A percentile compares a stretch with the other conserved stretches of the same genome.
phyloP scores from a whole-genome alignment of 2,329 filamentous ascomycete species.

The Pezicula neosporulosa region DNA sequence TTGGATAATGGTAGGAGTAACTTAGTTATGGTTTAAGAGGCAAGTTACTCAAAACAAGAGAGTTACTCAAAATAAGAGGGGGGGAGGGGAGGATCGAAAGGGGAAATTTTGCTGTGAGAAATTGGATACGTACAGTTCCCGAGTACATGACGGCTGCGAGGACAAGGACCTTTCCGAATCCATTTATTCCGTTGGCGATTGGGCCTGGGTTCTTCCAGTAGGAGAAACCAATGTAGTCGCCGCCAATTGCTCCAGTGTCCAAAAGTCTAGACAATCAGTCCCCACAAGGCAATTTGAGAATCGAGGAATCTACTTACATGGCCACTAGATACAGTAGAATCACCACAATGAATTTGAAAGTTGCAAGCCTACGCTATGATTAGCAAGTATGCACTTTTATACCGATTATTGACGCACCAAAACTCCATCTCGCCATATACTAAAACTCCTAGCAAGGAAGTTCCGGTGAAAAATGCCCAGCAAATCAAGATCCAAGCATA shows the following conservation, averaged over 20 bases:
- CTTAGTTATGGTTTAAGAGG: no score
- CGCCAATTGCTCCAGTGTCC: conserved; percentile 46
- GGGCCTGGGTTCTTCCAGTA: conserved; percentile 39
- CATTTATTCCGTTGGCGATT: conserved; percentile 43
- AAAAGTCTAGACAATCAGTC: conserved; percentile 31
- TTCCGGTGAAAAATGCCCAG: conserved; percentile 38
- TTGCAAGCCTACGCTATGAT: conserved; percentile 59
- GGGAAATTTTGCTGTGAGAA: no score
- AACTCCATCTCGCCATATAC: conserved; percentile 54
- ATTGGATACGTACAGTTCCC: no score
- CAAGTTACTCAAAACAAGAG: no score
- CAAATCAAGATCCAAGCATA: conserved; percentile 45
- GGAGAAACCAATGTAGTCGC: conserved; percentile 44
- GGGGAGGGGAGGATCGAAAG: no score
- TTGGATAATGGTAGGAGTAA: no score
- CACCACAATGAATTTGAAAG: conserved; percentile 23
- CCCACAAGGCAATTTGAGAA: not conserved
- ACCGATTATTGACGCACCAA: conserved; percentile 36
- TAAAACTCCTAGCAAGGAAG: conserved; percentile 37
- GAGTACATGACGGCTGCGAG: conserved; percentile 38
- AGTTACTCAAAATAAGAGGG: no score
- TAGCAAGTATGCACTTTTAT: conserved; percentile 46
- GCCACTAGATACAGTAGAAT: not conserved
- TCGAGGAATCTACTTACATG: not conserved
- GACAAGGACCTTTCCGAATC: conserved; percentile 43